Conservation (phyloP, 73 alveolate species). For the Halteria grandinella region DNA sequence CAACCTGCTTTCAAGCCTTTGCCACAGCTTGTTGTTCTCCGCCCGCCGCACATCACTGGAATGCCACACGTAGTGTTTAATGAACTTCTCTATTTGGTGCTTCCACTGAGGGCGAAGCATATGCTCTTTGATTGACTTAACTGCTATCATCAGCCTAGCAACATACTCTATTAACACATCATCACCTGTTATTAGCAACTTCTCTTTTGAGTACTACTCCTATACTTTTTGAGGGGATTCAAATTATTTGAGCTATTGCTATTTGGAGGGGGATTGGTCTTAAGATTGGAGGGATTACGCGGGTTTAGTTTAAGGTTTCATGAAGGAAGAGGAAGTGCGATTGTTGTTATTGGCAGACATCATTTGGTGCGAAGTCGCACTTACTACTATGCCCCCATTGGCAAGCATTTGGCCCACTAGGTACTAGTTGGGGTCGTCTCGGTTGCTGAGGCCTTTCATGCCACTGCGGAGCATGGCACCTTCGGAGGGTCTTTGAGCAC, state of each 20-base stretch:
- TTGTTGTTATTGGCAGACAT: not conserved
- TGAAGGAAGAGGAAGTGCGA: too few relatives aligned
- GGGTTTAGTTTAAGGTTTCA: too few relatives aligned
- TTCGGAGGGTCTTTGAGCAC: too few relatives aligned
- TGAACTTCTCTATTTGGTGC: constrained; percentile 60
- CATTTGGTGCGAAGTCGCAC: not conserved
- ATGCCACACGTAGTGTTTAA: constrained; percentile 77
- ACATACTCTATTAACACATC: constrained; percentile 78
- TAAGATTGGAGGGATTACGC: not conserved
- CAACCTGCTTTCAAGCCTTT: constrained; percentile 67
- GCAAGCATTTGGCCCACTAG: too few relatives aligned
- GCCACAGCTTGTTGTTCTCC: constrained; percentile 50
- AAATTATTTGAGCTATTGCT: not conserved
- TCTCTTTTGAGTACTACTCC: constrained; percentile 45
- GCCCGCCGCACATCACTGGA: constrained; percentile 50
- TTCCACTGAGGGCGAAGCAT: constrained; percentile 54
- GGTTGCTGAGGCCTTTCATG: too few relatives aligned
- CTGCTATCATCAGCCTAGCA: constrained; percentile 68
- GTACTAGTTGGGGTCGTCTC: too few relatives aligned
- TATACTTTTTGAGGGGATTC: not conserved
- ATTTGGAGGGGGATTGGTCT: not conserved
- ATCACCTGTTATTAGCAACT: constrained; percentile 77
- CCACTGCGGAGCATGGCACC: too few relatives aligned
- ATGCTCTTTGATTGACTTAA: constrained; percentile 55
- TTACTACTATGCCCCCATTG: not conserved